Conservation (phyloP, 1,284 basidiomycete genomes). For the Leccinum proliferum region DNA sequence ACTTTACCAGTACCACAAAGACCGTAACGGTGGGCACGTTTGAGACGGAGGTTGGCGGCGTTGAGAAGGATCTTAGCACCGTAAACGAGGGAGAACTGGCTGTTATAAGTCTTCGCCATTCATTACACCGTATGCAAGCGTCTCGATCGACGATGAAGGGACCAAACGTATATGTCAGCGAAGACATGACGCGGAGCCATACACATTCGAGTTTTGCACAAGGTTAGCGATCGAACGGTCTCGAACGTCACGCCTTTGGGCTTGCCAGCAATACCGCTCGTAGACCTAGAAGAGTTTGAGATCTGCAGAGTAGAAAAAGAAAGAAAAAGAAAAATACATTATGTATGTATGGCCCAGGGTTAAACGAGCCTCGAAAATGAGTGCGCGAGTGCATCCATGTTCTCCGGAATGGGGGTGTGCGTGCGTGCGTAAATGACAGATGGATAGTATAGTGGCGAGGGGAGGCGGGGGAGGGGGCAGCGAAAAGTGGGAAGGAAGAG, state of each 20-base stretch:
- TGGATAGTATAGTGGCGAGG: no score
- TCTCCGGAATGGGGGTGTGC: no score
- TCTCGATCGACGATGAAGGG: no score
- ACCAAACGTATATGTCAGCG: slow-evolving; percentile 25
- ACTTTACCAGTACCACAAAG: slow-evolving; percentile 97
- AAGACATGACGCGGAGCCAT: slow-evolving; percentile 29
- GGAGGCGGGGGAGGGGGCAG: no score
- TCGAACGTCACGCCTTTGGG: slow-evolving; percentile 28
- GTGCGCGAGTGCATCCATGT: no score
- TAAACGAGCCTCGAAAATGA: no score
- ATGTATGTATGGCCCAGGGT: no score
- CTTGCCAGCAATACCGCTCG: slow-evolving; percentile 25
- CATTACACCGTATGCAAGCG: no score
- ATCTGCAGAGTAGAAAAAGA: no score
- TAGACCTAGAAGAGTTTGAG: slow-evolving; percentile 18
- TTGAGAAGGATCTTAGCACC: slow-evolving; percentile 98
- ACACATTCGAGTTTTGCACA: slow-evolving; percentile 21
- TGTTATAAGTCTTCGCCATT: slow-evolving; percentile 54
- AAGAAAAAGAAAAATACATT: no score
- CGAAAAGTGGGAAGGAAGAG: no score
- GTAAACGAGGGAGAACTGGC: slow-evolving; percentile 96
- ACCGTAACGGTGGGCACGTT: slow-evolving; percentile 98
- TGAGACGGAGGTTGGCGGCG: slow-evolving; percentile 93
- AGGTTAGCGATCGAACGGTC: slow-evolving; percentile 29
- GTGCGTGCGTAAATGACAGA: no score